A percentile compares a stretch with the other conserved stretches of the same genome.
These are phyloP conservation scores for Aureobasidium sp. DNA, from an alignment of 2,329 filamentous ascomycete species.

Conservation along the genomic window DNA sequence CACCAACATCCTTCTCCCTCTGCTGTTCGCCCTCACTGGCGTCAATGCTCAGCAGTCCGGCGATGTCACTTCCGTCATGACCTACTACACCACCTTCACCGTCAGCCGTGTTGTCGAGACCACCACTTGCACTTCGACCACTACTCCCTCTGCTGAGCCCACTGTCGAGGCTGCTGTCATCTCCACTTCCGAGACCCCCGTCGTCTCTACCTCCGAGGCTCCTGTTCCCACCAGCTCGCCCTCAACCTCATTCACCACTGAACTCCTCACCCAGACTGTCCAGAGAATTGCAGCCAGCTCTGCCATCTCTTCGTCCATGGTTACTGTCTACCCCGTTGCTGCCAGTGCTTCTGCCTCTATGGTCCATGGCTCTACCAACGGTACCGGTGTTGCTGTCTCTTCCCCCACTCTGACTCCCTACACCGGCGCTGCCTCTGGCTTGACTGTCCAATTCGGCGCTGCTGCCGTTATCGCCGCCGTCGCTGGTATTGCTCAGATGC, in stretches of 20 bases:
- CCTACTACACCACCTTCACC: constrained; percentile 14
- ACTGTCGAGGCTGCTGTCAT: not conserved
- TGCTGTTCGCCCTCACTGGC: constrained; percentile 10
- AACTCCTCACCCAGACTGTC: not conserved
- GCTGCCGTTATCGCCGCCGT: constrained; percentile 5
- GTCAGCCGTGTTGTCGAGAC: constrained; percentile 11
- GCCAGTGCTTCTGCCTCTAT: not conserved
- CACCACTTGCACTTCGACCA: constrained; percentile 8
- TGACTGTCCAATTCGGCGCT: constrained; percentile 1
- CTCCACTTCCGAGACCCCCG: not conserved
- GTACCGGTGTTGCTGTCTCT: not conserved
- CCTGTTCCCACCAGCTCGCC: not conserved
- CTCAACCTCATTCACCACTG: not conserved
- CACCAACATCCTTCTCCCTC: constrained; percentile 12
- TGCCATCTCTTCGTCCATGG: not conserved
- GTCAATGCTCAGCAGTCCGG: not conserved
- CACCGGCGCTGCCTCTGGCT: constrained; percentile 11
- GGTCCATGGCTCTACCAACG: not conserved
- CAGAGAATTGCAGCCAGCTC: not conserved
- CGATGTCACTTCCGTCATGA: constrained; percentile 9
- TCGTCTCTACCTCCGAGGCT: not conserved
- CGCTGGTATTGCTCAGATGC: constrained; percentile 2
- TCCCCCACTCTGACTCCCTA: not conserved
- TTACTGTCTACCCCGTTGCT: not conserved
- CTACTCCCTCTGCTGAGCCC: not conserved